These are phyloP conservation scores for Exophiala oligosperma DNA, from an alignment of 2,329 filamentous ascomycete species.

Conservation along the genomic window DNA sequence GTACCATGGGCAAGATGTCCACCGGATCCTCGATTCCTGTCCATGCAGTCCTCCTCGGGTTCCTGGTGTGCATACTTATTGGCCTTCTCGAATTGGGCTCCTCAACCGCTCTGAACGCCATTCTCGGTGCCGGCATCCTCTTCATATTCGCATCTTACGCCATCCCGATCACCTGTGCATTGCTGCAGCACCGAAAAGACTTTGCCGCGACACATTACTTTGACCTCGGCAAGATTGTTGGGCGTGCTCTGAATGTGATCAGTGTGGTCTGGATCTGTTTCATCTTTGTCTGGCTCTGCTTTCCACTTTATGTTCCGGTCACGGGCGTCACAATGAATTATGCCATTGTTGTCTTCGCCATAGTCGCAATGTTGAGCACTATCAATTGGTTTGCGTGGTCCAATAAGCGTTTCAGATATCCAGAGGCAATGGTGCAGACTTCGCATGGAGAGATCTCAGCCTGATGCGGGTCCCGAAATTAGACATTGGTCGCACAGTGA, in stretches of 20 bases:
- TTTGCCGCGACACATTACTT: conserved; percentile 33
- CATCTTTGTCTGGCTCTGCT: conserved; percentile 48
- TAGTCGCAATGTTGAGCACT: too few relatives aligned
- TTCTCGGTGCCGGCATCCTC: background rate
- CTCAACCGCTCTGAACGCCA: conserved; percentile 3
- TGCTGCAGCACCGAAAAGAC: conserved; percentile 32
- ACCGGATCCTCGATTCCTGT: background rate
- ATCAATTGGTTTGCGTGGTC: too few relatives aligned
- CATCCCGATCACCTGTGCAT: conserved; percentile 34
- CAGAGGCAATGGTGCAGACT: too few relatives aligned
- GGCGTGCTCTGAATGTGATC: conserved; percentile 37
- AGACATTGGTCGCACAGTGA: too few relatives aligned
- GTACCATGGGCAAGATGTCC: background rate
- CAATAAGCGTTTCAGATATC: too few relatives aligned
- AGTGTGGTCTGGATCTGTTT: conserved; percentile 47
- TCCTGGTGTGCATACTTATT: background rate
- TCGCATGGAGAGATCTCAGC: too few relatives aligned
- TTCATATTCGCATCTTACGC: conserved; percentile 9
- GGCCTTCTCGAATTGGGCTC: conserved; percentile 5
- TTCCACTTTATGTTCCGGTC: conserved; percentile 44
- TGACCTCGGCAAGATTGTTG: conserved; percentile 33
- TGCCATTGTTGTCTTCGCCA: background rate
- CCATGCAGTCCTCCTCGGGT: background rate
- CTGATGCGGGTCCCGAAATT: too few relatives aligned
- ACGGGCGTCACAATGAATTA: conserved; percentile 49